These are phyloP conservation scores for Glebionis coronaria DNA, from an alignment of 129 eudicot genomes.

Conservation along the genomic window DNA sequence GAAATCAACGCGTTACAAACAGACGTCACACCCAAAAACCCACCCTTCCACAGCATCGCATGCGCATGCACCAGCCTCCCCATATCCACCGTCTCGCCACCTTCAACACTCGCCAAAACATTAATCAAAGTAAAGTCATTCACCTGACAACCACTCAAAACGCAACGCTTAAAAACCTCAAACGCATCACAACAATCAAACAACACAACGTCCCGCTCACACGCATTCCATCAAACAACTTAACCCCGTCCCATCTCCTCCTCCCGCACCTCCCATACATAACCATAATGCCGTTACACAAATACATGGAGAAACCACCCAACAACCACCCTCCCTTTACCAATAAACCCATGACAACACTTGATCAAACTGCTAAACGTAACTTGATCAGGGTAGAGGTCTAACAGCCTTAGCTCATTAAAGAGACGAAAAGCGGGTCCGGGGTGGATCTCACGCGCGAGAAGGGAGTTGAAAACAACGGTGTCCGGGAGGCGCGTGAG, in stretches of 20 bases:
- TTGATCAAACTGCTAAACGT: conserved; percentile 39
- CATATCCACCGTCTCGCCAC: conserved; percentile 14
- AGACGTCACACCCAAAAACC: conserved; percentile 31
- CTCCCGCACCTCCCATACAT: conserved; percentile 48
- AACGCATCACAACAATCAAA: conserved; percentile 45
- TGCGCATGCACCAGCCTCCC: conserved; percentile 42
- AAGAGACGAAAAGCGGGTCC: conserved; percentile 28
- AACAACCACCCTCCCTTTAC: conserved; percentile 40
- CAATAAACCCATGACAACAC: conserved; percentile 37
- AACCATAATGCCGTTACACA: conserved; percentile 42
- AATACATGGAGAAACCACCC: conserved; percentile 42
- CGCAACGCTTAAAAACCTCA: conserved; percentile 27
- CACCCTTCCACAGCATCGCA: conserved; percentile 32
- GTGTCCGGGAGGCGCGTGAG: conserved; percentile 35
- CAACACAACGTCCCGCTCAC: conserved; percentile 42
- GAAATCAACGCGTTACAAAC: no score
- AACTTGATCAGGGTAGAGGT: conserved; percentile 29
- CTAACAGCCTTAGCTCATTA: conserved; percentile 23
- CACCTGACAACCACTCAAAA: conserved; percentile 23
- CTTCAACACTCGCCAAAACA: conserved; percentile 34
- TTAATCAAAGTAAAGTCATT: no score
- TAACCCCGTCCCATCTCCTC: conserved; percentile 26
- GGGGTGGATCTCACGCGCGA: conserved; percentile 30
- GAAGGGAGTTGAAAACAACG: conserved; percentile 36
- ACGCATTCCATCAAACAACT: conserved; percentile 54